phyloP scores from a whole-genome alignment of 2,329 filamentous ascomycete species.

The Aureobasidium sp. region DNA sequence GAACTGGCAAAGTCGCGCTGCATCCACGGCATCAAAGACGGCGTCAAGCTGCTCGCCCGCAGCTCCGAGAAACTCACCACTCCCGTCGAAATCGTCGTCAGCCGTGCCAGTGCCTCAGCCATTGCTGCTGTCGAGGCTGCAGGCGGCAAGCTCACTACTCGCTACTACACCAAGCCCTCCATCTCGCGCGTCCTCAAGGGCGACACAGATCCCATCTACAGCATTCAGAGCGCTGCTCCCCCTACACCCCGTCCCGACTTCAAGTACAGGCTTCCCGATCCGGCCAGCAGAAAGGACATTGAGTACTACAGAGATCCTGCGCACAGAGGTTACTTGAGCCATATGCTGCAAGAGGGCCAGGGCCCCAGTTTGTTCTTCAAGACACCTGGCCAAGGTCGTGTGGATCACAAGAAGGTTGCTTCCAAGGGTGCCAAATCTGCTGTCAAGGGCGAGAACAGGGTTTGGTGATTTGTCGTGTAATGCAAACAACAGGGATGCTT shows the following conservation, averaged over 20 bases:
- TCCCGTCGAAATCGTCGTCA: conserved; percentile 83
- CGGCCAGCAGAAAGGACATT: conserved; percentile 79
- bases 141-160: conserved; percentile 77
- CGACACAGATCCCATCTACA: conserved; percentile 53
- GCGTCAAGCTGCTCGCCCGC: conserved; percentile 80
- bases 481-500: not conserved
- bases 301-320: conserved; percentile 96
- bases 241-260: conserved; percentile 32
- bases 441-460: conserved; percentile 36
- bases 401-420: conserved; percentile 30
- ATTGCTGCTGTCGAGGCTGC: conserved; percentile 75
- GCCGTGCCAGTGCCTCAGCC: conserved; percentile 71
- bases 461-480: conserved; percentile 22
- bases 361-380: conserved; percentile 91
- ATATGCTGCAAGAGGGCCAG: conserved; percentile 70
- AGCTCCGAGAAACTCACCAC: conserved; percentile 54
- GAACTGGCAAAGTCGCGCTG: conserved; percentile 75
- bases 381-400: conserved; percentile 32
- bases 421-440: conserved; percentile 27
- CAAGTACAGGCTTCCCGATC: conserved; percentile 75
- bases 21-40: conserved; percentile 76
- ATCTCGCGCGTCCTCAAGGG: conserved; percentile 60
- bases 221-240: conserved; percentile 23
- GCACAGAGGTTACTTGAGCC: conserved; percentile 80
- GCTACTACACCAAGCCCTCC: conserved; percentile 80